Evolutionary conservation across 2,329 filamentous ascomycete species (phyloP), one percentile per base, ranked within the genome.

Genomic region (Madurella mycetomatis): DNA sequence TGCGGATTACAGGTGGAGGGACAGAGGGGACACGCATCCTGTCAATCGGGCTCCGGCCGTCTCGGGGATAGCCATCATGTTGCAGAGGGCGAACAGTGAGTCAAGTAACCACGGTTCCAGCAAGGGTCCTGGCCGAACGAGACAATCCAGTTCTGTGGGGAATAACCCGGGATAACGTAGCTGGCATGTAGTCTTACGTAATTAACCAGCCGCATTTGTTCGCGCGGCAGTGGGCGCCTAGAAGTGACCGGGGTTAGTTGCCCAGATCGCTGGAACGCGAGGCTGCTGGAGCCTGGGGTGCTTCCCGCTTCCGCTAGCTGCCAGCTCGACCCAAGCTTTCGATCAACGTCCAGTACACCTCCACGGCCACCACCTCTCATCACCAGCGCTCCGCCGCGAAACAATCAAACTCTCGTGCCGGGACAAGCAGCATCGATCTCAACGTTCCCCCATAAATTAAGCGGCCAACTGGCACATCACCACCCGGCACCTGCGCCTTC

Each of bases 1-100:
- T 91, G 64, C 77, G 77, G 59, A 95, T 81, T 55, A 92, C 77
- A 41, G 87, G 85, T 18, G 73, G 71, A 54, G 71, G 72, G 56
- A 68, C 62, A 16, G 65, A 60, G 15, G 70, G 59, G 39, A 70
- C 62, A 34, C 66, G 68, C 70, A 75, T 77, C 59, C 65, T 70
- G 59, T 54, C 60, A 58, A 66, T 61, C 62, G 56, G 54, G 54
- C 49, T 34, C 45, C 16, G 9, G 34, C 17, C n/a, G 25, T 13
- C 16, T 44, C 41, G n/a, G 8, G 48, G 16, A 31, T 12, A 17
- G 55, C 48, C 55, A 57, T 57, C 4, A 53, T 43, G 37, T 18
- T 45, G 32, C 19, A 25, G n/a, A 49, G 9, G 8, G n/a, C n/a
- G 34, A 25, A 37, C 15, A 42, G 18, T 55, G 49, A 50, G 49